Evolutionary conservation across 2,329 filamentous ascomycete genomes (phyloP), one percentile per base, ranked within the genome.

Genomic region (Trichoderma guizhouense): DNA sequence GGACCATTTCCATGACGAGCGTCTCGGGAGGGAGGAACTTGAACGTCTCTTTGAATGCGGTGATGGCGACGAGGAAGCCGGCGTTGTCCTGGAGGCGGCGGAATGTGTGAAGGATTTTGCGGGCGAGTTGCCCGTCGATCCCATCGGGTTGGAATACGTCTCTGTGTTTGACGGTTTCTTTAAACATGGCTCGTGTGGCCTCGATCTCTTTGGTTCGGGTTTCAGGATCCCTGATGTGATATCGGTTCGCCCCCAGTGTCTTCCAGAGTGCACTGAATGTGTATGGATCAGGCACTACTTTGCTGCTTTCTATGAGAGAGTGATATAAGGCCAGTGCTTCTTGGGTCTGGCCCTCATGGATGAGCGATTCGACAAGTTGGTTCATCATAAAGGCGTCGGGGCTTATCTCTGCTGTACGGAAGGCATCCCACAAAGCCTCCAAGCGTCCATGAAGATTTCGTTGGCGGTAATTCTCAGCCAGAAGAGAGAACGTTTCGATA

Each of bases 371-470:
- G 30, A 96, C 87, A 26, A 95, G 83, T 77, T 94, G 91, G 80
- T 95, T 96, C 85, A 95, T 89, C 82, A 95, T 92, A 79, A 91
- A 92, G 9, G 90, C 88, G 77, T 93, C 91, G 2, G 91, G 88
- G 69, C 83, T 85, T 73, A 95, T 89, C 74, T 91, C 86, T 15
- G 91, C 88, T 58, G 87, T 83, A 15, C 84, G 82, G 74, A 93
- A 89, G 2, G 89, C 88, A 36, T 87, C 84, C 80, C 89, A 90
- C 5, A 95, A 83, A 66, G 86, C 83, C 62, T 87, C 82, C 65
- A 93, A 85, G 71, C 86, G 86, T 15, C 82, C 79, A 47, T 90
- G 86, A 21, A 91, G 84, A 18, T 86, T 84, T 21, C 90, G 88
- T 57, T 89, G 83, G 65, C 88, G 88, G 77, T 94, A 95, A 78